phyloP scores from a whole-genome alignment of 2,329 filamentous ascomycete genomes.

The Apiospora saccharicola region DNA sequence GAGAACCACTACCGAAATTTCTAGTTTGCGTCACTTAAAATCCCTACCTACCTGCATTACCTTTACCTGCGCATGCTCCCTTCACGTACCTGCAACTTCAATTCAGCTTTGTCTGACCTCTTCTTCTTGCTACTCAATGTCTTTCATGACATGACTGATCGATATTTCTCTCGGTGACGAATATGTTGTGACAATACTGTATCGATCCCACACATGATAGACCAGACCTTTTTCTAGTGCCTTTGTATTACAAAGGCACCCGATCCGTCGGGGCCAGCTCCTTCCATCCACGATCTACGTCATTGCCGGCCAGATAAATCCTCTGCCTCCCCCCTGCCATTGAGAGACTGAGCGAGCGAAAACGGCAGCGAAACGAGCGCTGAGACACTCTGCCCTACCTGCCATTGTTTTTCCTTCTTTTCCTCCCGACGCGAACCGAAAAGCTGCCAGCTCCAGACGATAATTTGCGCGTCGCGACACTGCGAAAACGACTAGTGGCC shows the following conservation, averaged over 20 bases:
- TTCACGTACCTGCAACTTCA: not conserved
- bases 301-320: not conserved
- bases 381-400: not conserved
- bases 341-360: not conserved
- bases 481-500: not conserved
- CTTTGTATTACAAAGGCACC: constrained; percentile 12
- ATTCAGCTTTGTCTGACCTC: not conserved
- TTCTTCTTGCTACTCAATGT: not conserved
- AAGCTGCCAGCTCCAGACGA: not conserved
- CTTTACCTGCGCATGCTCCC: not conserved
- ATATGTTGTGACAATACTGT: not conserved
- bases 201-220: constrained; percentile 1
- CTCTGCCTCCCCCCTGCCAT: not conserved
- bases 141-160: not conserved
- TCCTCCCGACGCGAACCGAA: not conserved
- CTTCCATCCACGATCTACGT: not conserved
- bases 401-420: not conserved
- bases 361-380: not conserved
- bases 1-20: constrained; percentile 11
- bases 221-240: not conserved
- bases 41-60: not conserved
- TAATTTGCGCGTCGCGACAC: not conserved
- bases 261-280: constrained; percentile 1
- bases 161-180: not conserved
- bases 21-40: constrained; percentile 8